Evolutionary conservation across 1,284 basidiomycete species (phyloP), one percentile per base, ranked within the genome.

Genomic region (Heterobasidion annosum): DNA sequence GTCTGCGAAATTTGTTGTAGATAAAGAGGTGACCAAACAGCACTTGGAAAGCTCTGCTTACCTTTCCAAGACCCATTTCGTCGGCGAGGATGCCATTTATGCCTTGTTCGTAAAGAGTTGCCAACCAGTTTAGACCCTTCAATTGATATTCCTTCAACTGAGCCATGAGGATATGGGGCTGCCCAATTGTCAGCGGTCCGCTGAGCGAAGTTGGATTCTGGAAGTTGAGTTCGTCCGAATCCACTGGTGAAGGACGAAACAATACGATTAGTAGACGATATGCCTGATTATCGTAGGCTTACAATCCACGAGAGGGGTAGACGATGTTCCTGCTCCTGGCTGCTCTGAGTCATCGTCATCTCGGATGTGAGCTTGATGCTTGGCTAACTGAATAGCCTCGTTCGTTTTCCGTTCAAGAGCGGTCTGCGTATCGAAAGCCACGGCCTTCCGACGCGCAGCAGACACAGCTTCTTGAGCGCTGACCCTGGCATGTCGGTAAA

Each of bases 51-150:
- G n/a, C 59, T 46, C 40, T 44, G 65, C 68, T 48, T 57, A 85
- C 91, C 81, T 95, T 95, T 62, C 93, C 93, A 32, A 95, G 80
- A 75, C 93, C 94, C 97, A 99, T 99, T 74, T 99, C 97, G 68
- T 99, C 97, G 3, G 94, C 94, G 13, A 98, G 79, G 63, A 98
- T 98, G 58, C 94, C 94, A 66, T 98, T 98, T 77, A 99, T 99
- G 52, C 97, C 97, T 69, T 99, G 96, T 70, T 99, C 97, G 68
- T 99, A 99, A 46, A 99, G 73, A 25, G 96, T 98, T 34, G 89
- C 97, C 19, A 99, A 78, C 97, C 97, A 99, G 59, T 98, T 99
- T 50, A 99, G 77, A 62, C 97, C 97, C 68, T 99, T 99, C 60
- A 99, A 73, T 70, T 99, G 97, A 68, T 99, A 99, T 70, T 99